Conservation (phyloP, 2,329 filamentous ascomycete species). For the Talaromyces pinophilus region DNA sequence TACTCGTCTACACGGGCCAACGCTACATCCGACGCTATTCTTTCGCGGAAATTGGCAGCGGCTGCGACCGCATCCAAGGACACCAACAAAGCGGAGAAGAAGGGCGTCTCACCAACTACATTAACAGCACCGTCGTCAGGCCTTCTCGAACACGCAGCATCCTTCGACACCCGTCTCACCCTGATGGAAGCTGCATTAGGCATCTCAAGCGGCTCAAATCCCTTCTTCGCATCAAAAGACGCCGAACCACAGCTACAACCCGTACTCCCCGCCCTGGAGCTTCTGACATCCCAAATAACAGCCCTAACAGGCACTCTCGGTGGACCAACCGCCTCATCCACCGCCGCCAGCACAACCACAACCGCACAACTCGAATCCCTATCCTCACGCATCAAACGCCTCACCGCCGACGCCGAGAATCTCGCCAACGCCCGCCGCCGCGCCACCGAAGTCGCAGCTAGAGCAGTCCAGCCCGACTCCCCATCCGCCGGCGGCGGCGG, state of each 20-base stretch:
- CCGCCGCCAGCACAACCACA: conserved; percentile 27
- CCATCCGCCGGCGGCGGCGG: conserved; percentile 24
- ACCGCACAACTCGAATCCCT: conserved; percentile 48
- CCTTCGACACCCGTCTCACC: conserved; percentile 80
- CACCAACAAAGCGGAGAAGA: conserved; percentile 14
- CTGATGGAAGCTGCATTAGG: conserved; percentile 80
- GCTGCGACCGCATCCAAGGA: conserved; percentile 19
- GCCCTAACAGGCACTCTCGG: conserved; percentile 61
- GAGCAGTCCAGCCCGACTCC: conserved; percentile 32
- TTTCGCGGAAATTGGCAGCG: conserved; percentile 38
- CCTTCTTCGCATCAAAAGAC: conserved; percentile 51
- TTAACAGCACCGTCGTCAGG: conserved; percentile 43
- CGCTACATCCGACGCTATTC: conserved; percentile 34
- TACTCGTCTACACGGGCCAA: conserved; percentile 18
- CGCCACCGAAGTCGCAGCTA: conserved; percentile 44
- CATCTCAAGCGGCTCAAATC: conserved; percentile 67
- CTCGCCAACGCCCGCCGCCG: conserved; percentile 47
- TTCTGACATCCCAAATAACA: conserved; percentile 76
- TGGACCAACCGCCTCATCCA: conserved; percentile 25
- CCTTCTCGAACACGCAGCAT: conserved; percentile 74
- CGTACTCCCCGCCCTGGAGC: conserved; percentile 78
- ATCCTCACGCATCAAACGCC: conserved; percentile 45
- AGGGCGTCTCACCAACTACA: conserved; percentile 12
- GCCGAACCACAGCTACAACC: conserved; percentile 58
- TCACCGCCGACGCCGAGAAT: conserved; percentile 48